Conservation (phyloP, 2,329 filamentous ascomycete genomes). For the Sporothrix sp. region DNA sequence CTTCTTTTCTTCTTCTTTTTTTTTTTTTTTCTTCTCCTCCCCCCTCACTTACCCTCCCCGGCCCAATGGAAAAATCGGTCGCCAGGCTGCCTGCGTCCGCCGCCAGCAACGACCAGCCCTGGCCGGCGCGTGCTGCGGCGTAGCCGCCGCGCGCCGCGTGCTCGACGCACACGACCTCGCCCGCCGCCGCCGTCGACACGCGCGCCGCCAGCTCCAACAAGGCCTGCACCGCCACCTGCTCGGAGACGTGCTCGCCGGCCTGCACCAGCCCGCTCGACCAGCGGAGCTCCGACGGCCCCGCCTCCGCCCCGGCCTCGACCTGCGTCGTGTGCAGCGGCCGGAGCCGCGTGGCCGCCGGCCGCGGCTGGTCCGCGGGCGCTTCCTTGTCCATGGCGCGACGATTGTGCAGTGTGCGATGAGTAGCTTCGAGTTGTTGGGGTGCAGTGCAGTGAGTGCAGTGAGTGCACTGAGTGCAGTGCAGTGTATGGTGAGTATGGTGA, state of each 20-base stretch:
- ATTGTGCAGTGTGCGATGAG: neutral
- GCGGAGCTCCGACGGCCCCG: neutral
- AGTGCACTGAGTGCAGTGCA: too few species aligned
- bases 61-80: constrained; percentile 14
- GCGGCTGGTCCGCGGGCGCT: too few species aligned
- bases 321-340: neutral
- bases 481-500: too few species aligned
- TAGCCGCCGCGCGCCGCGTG: neutral
- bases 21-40: neutral
- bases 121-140: neutral
- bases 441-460: too few species aligned
- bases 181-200: neutral
- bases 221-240: neutral
- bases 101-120: neutral
- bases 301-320: neutral
- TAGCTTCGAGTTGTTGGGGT: neutral
- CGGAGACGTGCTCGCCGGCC: neutral
- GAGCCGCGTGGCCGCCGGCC: neutral
- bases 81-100: neutral
- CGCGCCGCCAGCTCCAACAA: neutral
- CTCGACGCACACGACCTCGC: neutral
- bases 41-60: constrained; percentile 3
- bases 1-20: too few species aligned
- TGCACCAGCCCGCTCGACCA: neutral
- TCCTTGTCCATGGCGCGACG: neutral